Evolutionary conservation across 2,329 filamentous ascomycete genomes (phyloP), one percentile per base, ranked within the genome.

Genomic region (Cladobotryum protrusum): DNA sequence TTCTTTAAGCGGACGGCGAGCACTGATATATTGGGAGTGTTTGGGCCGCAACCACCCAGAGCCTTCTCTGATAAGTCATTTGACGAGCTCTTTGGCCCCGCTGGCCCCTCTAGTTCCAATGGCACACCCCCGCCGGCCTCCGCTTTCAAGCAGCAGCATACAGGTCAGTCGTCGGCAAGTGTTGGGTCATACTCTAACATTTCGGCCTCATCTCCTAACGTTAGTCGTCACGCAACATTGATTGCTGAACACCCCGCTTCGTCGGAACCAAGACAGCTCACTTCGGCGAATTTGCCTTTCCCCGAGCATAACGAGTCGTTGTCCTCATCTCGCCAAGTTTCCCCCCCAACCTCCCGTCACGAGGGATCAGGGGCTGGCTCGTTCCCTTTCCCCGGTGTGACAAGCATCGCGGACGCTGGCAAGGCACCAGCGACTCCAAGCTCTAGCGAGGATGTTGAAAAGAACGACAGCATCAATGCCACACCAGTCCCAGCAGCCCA

Each of bases 61-160:
- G 70, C 72, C 43, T 73, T 74, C 50, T 73, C 48, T 35, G 84
- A 88, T 56, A 83, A 79, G 67, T 83, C 84, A 4, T 95, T 95
- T 66, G 89, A 95, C 63, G 90, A 86, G 61, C 83, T 96, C 41
- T 96, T 95, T 67, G 89, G 89, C 2, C 83, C 85, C 43, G 76
- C 85, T 1, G 83, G 83, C 59, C 70, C 71, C 14, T 64, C 71
- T 12, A 69, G 69, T 54, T 63, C 71, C 49, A 70, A 69, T 8
- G 66, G 63, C 47, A 73, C 69, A 44, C 71, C 73, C 47, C 74
- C 70, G 50, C 54, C 67, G 3, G 51, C 47, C 40, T 39, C 62
- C 6, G 60, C 61, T 1, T 67, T 70, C 67, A 73, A 81, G 60
- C 77, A 76, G 34, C 78, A 82, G 59, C 70, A 75, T 54, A 82